Evolutionary conservation across 768 basidiomycete species (phyloP), one percentile per base, ranked within the genome.

Genomic region (Termitomyces sp.): DNA sequence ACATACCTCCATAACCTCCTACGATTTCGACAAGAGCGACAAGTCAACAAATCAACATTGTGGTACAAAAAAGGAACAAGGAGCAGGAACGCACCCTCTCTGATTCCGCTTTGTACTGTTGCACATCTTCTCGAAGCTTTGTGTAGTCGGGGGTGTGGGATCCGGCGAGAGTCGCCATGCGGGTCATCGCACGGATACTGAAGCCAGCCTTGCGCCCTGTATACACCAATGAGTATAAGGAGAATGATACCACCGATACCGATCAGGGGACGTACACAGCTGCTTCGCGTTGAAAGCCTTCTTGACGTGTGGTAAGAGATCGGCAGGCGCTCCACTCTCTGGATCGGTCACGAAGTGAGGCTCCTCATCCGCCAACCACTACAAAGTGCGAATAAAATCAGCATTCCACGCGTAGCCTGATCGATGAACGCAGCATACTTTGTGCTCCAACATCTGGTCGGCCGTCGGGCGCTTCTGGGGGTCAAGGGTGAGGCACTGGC

Each of bases 301-400:
- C 80, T 87, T 91, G 72, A 98, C 89, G 45, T 89, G 83, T 30
- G 96, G 95, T 65, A 98, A 74, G 66, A 98, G 79, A 75, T 97
- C 87, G 10, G 58, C 56, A 24, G 82, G 82, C 27, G 87, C 85
- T 44, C 88, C 89, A 51, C 75, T 77, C 36, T 79, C 73, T 16
- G 82, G 81, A 64, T 87, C 86, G 36, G 81, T 73, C 36, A 91
- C 90, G 71, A 83, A 91, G 76, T 92, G 85, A 22, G 87, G 86
- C 57, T 79, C 69, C 43, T 81, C 79, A 52, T 82, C 81, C 33
- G 87, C 83, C 53, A 99, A 81, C 93, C 93, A 95, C 72, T 80
- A 30, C 2, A 57, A 18, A 24, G 33, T 40, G 56, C n/a, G 9
- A 56, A 30, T 1, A 30, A 5, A 16, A 36, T 16, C 42, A 2